Evolutionary conservation across 2,329 filamentous ascomycete species (phyloP), one percentile per base, ranked within the genome.

Genomic region (Ceratocystis harringtonii): DNA sequence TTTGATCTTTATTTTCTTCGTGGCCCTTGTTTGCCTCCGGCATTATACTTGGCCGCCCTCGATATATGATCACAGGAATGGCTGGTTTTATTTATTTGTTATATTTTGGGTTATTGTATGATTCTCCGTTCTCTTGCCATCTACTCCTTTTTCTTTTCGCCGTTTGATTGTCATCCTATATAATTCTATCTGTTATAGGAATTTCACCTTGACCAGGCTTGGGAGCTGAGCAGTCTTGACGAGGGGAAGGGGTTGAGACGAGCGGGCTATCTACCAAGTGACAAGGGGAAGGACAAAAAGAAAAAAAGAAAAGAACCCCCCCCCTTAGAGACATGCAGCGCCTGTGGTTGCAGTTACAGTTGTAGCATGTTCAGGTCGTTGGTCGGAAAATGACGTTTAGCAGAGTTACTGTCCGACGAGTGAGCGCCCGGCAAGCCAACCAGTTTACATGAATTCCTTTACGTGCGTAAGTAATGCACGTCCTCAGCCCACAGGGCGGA

Each of bases 201-300:
- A 58, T 30, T 36, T 30, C 52, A 58, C 25, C 22, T 17, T 25
- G 52, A 58, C 52, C 15, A 32, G 52, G 52, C 52, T 58, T 32
- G 25, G 52, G 52, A 58, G 52, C 52, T 58, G 52, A 58, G 52
- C 52, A 58, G 52, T 58, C 52, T 32, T 58, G 25, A 58, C 12
- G 52, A 50, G 52, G 45, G 45, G 52, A 30, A 22, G 50, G n/a
- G 22, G 19, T 50, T 55, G 44, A 17, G 44, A 48, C 44, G 4
- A 8, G 50, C 10, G n/a, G 22, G 22, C 32, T 32, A 17, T n/a
- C 22, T 10, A 32, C 52, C 52, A 58, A 25, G 52, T 58, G 52
- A 58, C 52, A 36, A 58, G 28, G 32, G n/a, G 17, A 7, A 32
- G n/a, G 28, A 8, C 2, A 55, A n/a, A 45, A 45, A 45, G 43